These are phyloP conservation scores for Sechiopsis laciniata DNA, from an alignment of 306 rosid species.

Conservation along the genomic window DNA sequence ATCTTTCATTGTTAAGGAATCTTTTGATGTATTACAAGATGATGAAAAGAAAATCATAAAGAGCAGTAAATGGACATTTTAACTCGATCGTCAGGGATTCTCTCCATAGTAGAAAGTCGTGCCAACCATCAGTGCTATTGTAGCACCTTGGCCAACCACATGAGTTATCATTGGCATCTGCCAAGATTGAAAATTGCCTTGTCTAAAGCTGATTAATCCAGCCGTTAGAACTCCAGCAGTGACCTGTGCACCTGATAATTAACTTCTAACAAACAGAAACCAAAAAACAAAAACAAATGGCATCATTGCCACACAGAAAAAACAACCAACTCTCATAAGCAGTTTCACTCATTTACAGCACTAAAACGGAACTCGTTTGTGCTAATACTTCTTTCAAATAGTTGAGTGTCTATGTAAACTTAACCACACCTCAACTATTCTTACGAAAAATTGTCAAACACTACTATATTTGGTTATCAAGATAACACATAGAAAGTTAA, in stretches of 20 bases:
- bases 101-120: slow-evolving; percentile 77
- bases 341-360: not conserved
- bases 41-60: slow-evolving; percentile 2
- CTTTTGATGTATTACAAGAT: not conserved
- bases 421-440: no score
- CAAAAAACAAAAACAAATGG: not conserved
- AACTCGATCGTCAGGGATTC: slow-evolving; percentile 57
- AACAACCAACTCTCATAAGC: not conserved
- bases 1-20: slow-evolving; percentile 8
- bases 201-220: slow-evolving; percentile 74
- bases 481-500: no score
- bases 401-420: no score
- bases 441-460: no score
- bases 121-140: slow-evolving; percentile 88
- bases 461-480: no score
- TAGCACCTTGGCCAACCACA: slow-evolving; percentile 80
- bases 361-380: not conserved
- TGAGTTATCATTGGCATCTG: slow-evolving; percentile 91
- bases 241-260: slow-evolving; percentile 56
- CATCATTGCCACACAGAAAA: not conserved
- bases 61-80: slow-evolving; percentile 16
- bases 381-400: no score
- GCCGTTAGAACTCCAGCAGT: slow-evolving; percentile 89
- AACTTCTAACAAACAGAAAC: not conserved
- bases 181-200: slow-evolving; percentile 75